phyloP scores from a whole-genome alignment of 768 basidiomycete species.

The Piloderma croceum region DNA sequence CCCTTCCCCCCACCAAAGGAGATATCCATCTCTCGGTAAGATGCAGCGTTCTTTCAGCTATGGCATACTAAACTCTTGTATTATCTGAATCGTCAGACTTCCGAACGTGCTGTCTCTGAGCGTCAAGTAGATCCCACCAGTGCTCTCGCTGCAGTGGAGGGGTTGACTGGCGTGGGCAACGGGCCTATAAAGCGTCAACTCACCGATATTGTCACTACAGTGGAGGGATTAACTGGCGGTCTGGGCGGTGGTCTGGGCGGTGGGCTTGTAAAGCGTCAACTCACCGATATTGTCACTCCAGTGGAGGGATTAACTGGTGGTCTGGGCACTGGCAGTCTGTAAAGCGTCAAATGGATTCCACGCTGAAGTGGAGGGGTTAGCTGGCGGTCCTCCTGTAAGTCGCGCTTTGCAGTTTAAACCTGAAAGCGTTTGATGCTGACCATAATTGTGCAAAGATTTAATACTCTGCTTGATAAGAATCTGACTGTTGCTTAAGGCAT shows the following conservation, averaged over 20 bases:
- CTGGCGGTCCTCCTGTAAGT: not conserved
- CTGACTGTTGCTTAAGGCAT: too few species aligned
- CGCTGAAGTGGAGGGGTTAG: not conserved
- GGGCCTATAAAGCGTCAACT: too few species aligned
- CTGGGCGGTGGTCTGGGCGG: not conserved
- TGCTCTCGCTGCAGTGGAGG: not conserved
- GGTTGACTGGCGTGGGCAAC: not conserved
- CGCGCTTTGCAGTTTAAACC: too few species aligned
- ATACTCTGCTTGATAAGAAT: too few species aligned
- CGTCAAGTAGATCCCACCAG: not conserved
- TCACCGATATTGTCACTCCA: slow-evolving; percentile 2
- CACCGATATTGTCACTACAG: not conserved
- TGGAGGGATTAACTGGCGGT: not conserved
- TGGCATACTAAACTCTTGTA: not conserved
- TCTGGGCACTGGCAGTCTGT: not conserved
- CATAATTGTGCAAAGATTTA: too few species aligned
- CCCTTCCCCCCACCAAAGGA: too few species aligned
- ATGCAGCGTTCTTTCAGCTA: too few species aligned
- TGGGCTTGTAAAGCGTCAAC: not conserved
- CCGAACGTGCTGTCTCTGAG: not conserved
- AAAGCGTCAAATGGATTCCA: not conserved
- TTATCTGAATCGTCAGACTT: not conserved
- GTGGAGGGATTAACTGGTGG: slow-evolving; percentile 1
- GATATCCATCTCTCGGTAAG: too few species aligned
- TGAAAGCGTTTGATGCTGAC: too few species aligned